Conservation (phyloP, 352 stramenopile genomes). For the Globisporangium alternatum region DNA sequence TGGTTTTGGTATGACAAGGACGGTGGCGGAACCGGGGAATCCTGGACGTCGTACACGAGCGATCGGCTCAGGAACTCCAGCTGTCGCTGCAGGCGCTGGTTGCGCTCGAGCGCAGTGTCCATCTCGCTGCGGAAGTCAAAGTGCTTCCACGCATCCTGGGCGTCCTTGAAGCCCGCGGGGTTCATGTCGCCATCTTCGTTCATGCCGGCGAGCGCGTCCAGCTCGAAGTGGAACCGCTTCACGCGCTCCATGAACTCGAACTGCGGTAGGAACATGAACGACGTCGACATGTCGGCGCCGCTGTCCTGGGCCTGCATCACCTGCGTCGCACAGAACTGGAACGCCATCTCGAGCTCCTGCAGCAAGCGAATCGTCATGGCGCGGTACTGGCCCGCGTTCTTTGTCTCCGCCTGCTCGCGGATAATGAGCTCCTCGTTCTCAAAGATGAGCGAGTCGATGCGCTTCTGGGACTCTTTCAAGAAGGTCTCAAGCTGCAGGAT, state of each 20-base stretch:
- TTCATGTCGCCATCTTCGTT: conserved; percentile 10
- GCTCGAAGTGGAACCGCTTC: conserved; percentile 58
- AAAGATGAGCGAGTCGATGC: conserved; percentile 55
- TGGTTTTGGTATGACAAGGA: background rate
- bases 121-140: conserved; percentile 63
- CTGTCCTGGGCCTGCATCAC: conserved; percentile 33
- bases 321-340: conserved; percentile 65
- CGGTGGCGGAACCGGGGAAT: background rate
- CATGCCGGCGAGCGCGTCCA: conserved; percentile 31
- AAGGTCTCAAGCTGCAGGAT: conserved; percentile 76
- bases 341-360: conserved; percentile 70
- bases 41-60: conserved; percentile 37
- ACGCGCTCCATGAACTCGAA: conserved; percentile 74
- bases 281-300: conserved; percentile 13
- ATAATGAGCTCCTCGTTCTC: conserved; percentile 68
- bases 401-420: conserved; percentile 62
- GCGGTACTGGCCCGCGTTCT: conserved; percentile 52
- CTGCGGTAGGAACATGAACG: conserved; percentile 61
- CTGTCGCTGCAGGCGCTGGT: conserved; percentile 59
- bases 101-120: conserved; percentile 53
- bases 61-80: conserved; percentile 58
- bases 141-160: conserved; percentile 22
- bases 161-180: background rate
- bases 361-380: conserved; percentile 59
- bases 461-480: conserved; percentile 76